phyloP scores from a whole-genome alignment of 768 basidiomycete species.

The Podaxis sp. region DNA sequence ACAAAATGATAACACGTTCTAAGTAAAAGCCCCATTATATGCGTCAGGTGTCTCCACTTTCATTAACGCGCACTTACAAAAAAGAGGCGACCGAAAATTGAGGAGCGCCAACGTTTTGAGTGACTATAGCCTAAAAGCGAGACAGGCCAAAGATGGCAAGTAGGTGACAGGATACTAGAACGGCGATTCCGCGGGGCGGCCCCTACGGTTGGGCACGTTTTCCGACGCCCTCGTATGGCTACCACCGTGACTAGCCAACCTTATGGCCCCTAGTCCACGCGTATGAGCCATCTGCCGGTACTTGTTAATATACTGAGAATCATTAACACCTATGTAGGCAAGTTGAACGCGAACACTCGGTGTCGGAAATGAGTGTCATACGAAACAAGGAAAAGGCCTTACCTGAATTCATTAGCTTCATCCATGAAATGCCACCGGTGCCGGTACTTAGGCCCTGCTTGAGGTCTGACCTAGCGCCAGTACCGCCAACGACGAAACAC shows the following conservation, averaged over 20 bases:
- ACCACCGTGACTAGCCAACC: not conserved
- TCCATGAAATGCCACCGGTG: not conserved
- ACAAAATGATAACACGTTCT: not conserved
- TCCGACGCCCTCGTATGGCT: not conserved
- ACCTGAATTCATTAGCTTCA: not conserved
- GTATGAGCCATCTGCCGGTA: not conserved
- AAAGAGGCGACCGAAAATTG: not conserved
- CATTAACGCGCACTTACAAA: not conserved
- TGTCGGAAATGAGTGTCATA: not conserved
- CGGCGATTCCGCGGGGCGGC: conserved; percentile 1
- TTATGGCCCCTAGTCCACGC: not conserved
- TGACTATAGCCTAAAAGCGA: not conserved
- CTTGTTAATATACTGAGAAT: conserved; percentile 3
- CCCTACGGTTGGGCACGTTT: not conserved
- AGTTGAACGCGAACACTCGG: not conserved
- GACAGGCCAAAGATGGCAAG: not conserved
- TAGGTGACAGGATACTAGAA: not conserved
- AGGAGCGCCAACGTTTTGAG: not conserved
- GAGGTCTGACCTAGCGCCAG: not conserved
- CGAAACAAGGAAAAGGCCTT: conserved; percentile 6
- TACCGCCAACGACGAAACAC: not conserved
- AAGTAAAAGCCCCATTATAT: not conserved
- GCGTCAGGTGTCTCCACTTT: not conserved
- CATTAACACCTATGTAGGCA: conserved; percentile 4
- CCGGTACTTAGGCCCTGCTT: not conserved